These are phyloP conservation scores for Sicyos baderoa DNA, from an alignment of 306 rosid genomes.

Conservation along the genomic window DNA sequence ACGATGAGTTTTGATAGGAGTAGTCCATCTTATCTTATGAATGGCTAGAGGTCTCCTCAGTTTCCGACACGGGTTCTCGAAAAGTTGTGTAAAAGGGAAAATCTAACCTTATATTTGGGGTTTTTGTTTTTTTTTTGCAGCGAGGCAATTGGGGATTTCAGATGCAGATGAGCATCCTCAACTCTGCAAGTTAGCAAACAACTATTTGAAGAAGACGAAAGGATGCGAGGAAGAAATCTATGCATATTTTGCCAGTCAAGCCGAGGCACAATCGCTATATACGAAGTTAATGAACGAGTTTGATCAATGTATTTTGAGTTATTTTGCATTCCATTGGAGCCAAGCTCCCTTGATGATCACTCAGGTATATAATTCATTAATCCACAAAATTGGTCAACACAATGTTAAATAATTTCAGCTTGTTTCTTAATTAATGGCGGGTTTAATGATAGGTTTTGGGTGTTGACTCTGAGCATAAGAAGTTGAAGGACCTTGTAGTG, in stretches of 20 bases:
- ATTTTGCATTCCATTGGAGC: slow-evolving; percentile 80
- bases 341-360: slow-evolving; percentile 41
- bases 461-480: slow-evolving; percentile 40
- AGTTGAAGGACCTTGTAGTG: slow-evolving; percentile 43
- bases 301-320: slow-evolving; percentile 61
- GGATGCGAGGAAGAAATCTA: slow-evolving; percentile 48
- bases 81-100: neutral
- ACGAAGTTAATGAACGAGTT: slow-evolving; percentile 46
- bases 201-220: slow-evolving; percentile 46
- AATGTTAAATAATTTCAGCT: neutral
- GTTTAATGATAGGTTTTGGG: slow-evolving; percentile 39
- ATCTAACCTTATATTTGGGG: neutral
- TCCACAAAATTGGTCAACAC: neutral
- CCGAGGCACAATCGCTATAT: slow-evolving; percentile 36
- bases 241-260: slow-evolving; percentile 36
- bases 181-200: slow-evolving; percentile 46
- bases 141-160: slow-evolving; percentile 65
- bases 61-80: no score
- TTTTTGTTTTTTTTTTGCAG: slow-evolving; percentile 23
- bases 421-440: no score
- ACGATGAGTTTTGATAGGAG: no score
- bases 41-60: no score
- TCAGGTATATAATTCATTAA: slow-evolving; percentile 37
- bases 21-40: no score
- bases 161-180: slow-evolving; percentile 44